These are phyloP conservation scores for Microdochium nivale DNA, from an alignment of 2,329 filamentous ascomycete genomes.

Conservation along the genomic window DNA sequence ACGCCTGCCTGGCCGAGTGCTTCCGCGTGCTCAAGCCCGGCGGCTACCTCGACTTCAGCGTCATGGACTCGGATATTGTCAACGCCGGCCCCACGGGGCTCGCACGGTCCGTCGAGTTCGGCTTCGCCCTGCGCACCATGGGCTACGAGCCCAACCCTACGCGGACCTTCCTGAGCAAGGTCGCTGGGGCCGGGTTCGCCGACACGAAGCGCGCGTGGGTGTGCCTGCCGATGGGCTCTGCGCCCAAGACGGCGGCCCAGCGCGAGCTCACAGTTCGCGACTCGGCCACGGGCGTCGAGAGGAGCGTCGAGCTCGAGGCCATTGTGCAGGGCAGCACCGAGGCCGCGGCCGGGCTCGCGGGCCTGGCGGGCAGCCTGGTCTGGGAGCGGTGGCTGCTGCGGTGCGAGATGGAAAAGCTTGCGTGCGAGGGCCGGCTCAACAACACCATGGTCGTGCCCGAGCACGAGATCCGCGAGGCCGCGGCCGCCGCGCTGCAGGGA, in stretches of 20 bases:
- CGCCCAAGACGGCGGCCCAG: constrained; percentile 31
- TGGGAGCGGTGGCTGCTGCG: constrained; percentile 97
- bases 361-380: constrained; percentile 76
- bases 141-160: constrained; percentile 85
- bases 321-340: constrained; percentile 60
- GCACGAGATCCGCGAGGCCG: constrained; percentile 44
- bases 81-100: constrained; percentile 72
- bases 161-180: constrained; percentile 67
- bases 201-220: constrained; percentile 80
- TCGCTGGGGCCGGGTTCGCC: constrained; percentile 69
- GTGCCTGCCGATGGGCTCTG: constrained; percentile 71
- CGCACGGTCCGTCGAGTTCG: constrained; percentile 84
- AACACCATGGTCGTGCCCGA: constrained; percentile 43
- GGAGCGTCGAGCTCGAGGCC: constrained; percentile 49
- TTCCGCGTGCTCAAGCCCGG: constrained; percentile 87
- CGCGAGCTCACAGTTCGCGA: constrained; percentile 16
- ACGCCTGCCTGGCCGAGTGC: constrained; percentile 75
- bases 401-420: constrained; percentile 70
- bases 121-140: constrained; percentile 77
- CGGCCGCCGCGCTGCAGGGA: constrained; percentile 45
- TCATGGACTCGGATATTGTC: constrained; percentile 85
- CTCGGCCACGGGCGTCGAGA: constrained; percentile 29
- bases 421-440: constrained; percentile 54
- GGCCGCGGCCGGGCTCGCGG: constrained; percentile 65
- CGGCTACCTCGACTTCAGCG: constrained; percentile 82